Percentiles rank a stretch among this genome's conserved stretches.
These are phyloP conservation scores for Chenopodium quinoa DNA, from an alignment of 148 eudicot genomes.

Conservation along the genomic window DNA sequence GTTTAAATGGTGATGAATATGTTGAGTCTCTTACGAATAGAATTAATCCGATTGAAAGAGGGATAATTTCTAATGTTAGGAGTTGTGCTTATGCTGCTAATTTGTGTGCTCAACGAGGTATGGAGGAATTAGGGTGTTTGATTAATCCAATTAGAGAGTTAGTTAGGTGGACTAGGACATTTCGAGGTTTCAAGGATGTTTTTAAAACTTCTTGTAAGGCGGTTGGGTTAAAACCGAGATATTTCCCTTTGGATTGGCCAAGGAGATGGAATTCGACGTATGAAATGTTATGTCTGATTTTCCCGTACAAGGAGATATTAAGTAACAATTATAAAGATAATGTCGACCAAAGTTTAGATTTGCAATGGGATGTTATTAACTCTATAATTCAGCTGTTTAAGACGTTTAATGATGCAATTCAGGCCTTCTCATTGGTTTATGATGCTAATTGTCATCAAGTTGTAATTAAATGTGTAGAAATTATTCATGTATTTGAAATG, in stretches of 20 bases:
- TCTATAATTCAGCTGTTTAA: neutral
- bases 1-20: neutral
- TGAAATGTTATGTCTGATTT: neutral
- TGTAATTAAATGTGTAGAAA: neutral
- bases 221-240: neutral
- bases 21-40: neutral
- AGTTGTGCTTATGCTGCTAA: conserved; percentile 3
- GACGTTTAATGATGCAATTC: neutral
- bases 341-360: too few species aligned
- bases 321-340: neutral
- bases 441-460: conserved; percentile 12
- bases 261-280: conserved; percentile 2
- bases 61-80: conserved; percentile 6
- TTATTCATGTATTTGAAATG: conserved; percentile 1
- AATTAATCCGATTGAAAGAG: neutral
- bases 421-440: neutral
- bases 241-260: neutral
- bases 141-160: neutral
- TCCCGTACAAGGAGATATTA: neutral
- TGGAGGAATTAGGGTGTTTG: neutral
- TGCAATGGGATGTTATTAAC: neutral
- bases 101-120: conserved; percentile 10
- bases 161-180: neutral
- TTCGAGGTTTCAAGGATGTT: neutral
- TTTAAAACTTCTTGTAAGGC: neutral